These are phyloP conservation scores for Penicillium sp. DNA, from an alignment of 2,329 filamentous ascomycete genomes.

Conservation along the genomic window DNA sequence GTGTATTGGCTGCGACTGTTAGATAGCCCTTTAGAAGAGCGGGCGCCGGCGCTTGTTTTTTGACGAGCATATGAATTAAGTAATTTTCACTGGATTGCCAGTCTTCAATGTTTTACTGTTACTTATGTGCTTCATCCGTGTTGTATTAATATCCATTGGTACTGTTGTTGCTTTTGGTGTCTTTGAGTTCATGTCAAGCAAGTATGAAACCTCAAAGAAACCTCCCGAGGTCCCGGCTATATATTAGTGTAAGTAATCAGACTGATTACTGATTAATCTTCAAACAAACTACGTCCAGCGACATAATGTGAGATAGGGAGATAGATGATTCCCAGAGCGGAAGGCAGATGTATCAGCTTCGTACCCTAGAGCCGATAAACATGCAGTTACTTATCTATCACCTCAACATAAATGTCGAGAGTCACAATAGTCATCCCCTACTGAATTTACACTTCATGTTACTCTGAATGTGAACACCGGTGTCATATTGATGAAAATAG, in stretches of 20 bases:
- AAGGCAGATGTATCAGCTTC: neutral
- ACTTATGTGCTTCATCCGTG: neutral
- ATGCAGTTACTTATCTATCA: neutral
- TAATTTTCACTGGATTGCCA: neutral
- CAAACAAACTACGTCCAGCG: neutral
- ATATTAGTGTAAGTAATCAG: neutral
- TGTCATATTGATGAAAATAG: neutral
- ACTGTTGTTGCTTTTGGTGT: neutral
- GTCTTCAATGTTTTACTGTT: neutral
- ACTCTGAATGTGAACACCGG: neutral
- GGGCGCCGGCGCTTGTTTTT: conserved; percentile 11
- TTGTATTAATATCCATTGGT: neutral
- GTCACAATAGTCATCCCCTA: neutral
- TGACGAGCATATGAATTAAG: conserved; percentile 7
- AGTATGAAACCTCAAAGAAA: neutral
- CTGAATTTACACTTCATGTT: neutral
- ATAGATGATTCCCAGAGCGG: neutral
- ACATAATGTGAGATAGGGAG: neutral
- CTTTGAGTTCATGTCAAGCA: neutral
- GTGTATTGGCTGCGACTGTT: conserved; percentile 1
- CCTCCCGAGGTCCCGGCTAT: neutral
- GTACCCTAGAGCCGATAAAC: neutral
- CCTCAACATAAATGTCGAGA: too few relatives aligned
- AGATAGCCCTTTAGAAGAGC: conserved; percentile 7
- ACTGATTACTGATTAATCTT: neutral